Base-by-base conservation (phyloP, 257 asterid genomes). In the Solanum phureja region DNA sequence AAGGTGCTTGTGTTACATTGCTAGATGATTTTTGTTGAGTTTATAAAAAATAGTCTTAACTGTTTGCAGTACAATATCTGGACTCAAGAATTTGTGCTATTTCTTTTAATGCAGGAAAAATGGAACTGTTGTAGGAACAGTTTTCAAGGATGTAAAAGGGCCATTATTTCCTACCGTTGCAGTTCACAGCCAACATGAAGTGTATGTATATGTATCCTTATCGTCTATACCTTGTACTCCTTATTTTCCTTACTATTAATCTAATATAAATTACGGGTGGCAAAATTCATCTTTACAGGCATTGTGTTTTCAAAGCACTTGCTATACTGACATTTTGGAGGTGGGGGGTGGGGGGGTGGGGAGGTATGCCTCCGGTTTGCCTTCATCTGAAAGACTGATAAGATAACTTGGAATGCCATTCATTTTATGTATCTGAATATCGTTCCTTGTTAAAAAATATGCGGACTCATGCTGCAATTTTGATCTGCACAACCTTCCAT, bases 101-200 rank as follows among this genome's bases (percentile, higher is more conserved):
- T 69, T 73, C 66, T 85, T 75, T 85, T 87, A 49, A 58, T 89
- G 87, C 86, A 97, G 99, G 94, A 96, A 96, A 93, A 97, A 97
- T 90, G 99, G 99, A 37, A 90, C 87, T 35, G 42, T 97, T 87
- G 94, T 97, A 85, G 99, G 99, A 88, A 86, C 94, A 31, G 94
- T 92, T 87, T 86, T 62, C 90, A 96, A 95, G 95, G 99, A 97
- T 83, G 93, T 96, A 89, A 94, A 93, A 90, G 98, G 96, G 89
- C 95, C 96, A 52, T 87, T 96, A 88, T 94, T 89, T 91, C 99
- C 99, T 24, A 97, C 99, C 13, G 94, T 97, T 87, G 94, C 99
- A 52, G 99, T 97, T 87, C 99, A 96, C 90, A 96, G 99, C 95
- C 99, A 92, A 90, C 90, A 92, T 93, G 99, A 97, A 92, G 98